Evolutionary conservation across 805 yeast genomes (phyloP).

Genomic region (Suhomyces emberorum): DNA sequence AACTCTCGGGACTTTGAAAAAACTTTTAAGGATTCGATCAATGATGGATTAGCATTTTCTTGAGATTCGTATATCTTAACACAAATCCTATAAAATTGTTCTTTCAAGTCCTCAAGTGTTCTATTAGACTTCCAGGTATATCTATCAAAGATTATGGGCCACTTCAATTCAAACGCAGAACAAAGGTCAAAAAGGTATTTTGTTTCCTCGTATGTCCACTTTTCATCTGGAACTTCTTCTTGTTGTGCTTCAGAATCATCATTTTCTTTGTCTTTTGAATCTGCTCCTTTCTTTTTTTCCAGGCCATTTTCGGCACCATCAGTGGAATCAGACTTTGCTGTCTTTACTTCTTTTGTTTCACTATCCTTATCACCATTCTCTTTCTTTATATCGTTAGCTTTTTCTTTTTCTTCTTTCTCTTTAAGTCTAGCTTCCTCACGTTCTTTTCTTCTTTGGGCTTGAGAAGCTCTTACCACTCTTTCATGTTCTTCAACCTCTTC

Average conservation of each 20-base stretch:
- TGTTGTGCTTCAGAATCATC: slow-evolving; percentile 41
- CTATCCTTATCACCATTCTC: not conserved
- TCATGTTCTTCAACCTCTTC: slow-evolving; percentile 34
- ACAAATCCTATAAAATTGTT: slow-evolving; percentile 70
- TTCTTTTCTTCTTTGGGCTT: slow-evolving; percentile 10
- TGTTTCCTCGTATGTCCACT: slow-evolving; percentile 80
- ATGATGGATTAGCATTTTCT: slow-evolving; percentile 39
- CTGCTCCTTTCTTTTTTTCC: slow-evolving; percentile 51
- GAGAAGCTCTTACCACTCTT: slow-evolving; percentile 8
- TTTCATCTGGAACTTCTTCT: slow-evolving; percentile 37
- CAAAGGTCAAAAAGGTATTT: slow-evolving; percentile 72
- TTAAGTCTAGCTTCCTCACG: slow-evolving; percentile 8
- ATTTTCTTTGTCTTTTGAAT: slow-evolving; percentile 32
- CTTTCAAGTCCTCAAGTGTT: slow-evolving; percentile 76
- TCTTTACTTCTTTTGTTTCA: slow-evolving; percentile 13
- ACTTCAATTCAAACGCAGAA: slow-evolving; percentile 55
- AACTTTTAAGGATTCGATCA: slow-evolving; percentile 59
- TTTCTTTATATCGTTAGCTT: slow-evolving; percentile 7
- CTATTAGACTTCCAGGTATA: slow-evolving; percentile 37
- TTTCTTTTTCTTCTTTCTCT: slow-evolving; percentile 8
- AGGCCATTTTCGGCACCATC: slow-evolving; percentile 4
- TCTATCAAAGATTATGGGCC: slow-evolving; percentile 67
- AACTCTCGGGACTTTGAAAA: slow-evolving; percentile 70
- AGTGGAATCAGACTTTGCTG: slow-evolving; percentile 8
- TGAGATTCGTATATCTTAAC: slow-evolving; percentile 43